phyloP scores from a whole-genome alignment of 2,329 filamentous ascomycete genomes.

The Alternaria angustiovoidea region DNA sequence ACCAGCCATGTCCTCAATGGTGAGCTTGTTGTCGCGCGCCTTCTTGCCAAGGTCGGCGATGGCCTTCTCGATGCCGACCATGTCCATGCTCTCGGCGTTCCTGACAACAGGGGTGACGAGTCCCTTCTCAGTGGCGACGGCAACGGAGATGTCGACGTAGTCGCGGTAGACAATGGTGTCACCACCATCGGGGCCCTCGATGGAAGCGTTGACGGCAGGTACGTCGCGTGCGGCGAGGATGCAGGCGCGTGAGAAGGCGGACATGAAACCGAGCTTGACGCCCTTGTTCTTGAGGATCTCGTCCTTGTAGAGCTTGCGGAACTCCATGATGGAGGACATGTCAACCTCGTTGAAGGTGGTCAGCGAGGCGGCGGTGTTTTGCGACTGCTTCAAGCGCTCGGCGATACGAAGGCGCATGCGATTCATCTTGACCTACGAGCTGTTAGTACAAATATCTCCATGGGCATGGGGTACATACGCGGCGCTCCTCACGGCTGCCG shows the following conservation, averaged over 20 bases:
- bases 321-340: conserved; percentile 97
- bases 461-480: conserved; percentile 65
- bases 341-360: conserved; percentile 99
- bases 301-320: conserved; percentile 97
- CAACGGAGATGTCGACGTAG: conserved; percentile 97
- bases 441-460: conserved; percentile 19
- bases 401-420: conserved; percentile 97
- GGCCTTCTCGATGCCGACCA: conserved; percentile 86
- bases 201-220: conserved; percentile 94
- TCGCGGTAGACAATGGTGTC: conserved; percentile 98
- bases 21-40: conserved; percentile 95
- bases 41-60: conserved; percentile 97
- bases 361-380: conserved; percentile 95
- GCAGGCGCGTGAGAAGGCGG: conserved; percentile 89
- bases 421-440: conserved; percentile 95
- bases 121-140: conserved; percentile 96
- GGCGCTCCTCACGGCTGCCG: conserved; percentile 84
- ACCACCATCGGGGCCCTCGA: conserved; percentile 92
- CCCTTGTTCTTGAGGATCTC: conserved; percentile 95
- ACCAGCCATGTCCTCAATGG: conserved; percentile 98
- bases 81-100: conserved; percentile 87
- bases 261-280: conserved; percentile 99
- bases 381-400: conserved; percentile 97
- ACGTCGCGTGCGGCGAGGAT: conserved; percentile 93
- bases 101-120: conserved; percentile 96